These are phyloP conservation scores for Metschnikowia vanudenii DNA, from an alignment of 805 yeast species.

Conservation along the genomic window DNA sequence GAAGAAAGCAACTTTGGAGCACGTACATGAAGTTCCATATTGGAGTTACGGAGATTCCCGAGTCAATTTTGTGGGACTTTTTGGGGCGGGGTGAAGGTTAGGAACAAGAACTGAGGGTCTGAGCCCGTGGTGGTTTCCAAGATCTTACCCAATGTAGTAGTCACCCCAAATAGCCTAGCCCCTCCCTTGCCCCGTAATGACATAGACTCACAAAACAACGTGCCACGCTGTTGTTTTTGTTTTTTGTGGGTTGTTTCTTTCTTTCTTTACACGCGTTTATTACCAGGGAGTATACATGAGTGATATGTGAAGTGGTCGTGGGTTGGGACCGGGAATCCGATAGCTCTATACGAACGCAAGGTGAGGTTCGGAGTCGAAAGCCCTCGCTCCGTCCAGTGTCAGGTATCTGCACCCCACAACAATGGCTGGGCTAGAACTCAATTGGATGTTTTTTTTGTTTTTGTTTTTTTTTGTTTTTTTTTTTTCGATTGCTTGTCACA, in stretches of 20 bases:
- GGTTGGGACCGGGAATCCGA: too few relatives aligned
- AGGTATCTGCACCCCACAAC: not conserved
- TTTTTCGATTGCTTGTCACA: not conserved
- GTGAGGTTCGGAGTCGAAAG: not conserved
- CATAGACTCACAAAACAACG: too few relatives aligned
- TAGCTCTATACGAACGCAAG: not conserved
- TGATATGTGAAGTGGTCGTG: too few relatives aligned
- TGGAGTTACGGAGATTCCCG: not conserved
- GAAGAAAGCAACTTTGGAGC: not conserved
- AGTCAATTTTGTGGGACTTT: not conserved
- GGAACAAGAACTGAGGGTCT: not conserved
- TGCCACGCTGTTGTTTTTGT: too few relatives aligned
- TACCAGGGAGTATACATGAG: not conserved
- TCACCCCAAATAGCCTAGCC: too few relatives aligned
- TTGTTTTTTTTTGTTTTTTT: too few relatives aligned
- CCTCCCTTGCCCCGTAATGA: too few relatives aligned
- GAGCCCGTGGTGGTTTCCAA: not conserved
- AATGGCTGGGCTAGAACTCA: not conserved
- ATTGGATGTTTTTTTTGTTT: not conserved
- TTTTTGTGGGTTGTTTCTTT: too few relatives aligned
- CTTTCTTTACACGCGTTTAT: not conserved
- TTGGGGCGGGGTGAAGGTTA: not conserved
- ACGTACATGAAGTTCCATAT: not conserved
- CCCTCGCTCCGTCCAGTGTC: constrained; percentile 2
- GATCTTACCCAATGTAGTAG: not conserved